Conservation (phyloP, 805 yeast species). For the Teunomyces kruisii region DNA sequence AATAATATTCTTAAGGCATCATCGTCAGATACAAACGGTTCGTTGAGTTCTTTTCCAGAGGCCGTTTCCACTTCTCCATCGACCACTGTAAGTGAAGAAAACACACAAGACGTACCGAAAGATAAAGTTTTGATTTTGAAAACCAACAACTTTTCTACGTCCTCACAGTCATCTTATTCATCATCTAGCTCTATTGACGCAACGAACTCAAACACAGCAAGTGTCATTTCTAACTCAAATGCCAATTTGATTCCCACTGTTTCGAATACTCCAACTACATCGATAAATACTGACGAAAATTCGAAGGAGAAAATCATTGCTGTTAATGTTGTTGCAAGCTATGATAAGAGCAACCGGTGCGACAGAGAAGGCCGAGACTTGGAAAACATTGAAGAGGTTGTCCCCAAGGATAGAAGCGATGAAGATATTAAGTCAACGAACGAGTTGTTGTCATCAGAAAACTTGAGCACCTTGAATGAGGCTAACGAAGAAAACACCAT, state of each 20-base stretch:
- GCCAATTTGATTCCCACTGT: conserved; percentile 20
- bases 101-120: background rate
- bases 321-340: background rate
- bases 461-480: background rate
- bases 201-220: conserved; percentile 3
- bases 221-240: conserved; percentile 11
- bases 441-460: background rate
- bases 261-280: conserved; percentile 34
- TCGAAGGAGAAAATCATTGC: background rate
- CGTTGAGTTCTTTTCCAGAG: conserved; percentile 3
- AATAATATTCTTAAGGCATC: conserved; percentile 5
- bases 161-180: conserved; percentile 5
- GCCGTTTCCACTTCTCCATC: background rate
- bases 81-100: background rate
- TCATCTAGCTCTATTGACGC: conserved; percentile 8
- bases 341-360: background rate
- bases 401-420: background rate
- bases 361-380: conserved; percentile 4
- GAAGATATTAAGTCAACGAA: background rate
- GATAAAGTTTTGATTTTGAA: background rate
- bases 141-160: conserved; percentile 1
- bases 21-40: conserved; percentile 1
- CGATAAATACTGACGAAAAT: conserved; percentile 19
- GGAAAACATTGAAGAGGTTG: conserved; percentile 1
- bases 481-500: background rate